A percentile compares a stretch with the other conserved stretches of the same genome.
Evolutionary conservation across 2,329 filamentous ascomycete genomes (phyloP).

Genomic region (Lojkania enalia): DNA sequence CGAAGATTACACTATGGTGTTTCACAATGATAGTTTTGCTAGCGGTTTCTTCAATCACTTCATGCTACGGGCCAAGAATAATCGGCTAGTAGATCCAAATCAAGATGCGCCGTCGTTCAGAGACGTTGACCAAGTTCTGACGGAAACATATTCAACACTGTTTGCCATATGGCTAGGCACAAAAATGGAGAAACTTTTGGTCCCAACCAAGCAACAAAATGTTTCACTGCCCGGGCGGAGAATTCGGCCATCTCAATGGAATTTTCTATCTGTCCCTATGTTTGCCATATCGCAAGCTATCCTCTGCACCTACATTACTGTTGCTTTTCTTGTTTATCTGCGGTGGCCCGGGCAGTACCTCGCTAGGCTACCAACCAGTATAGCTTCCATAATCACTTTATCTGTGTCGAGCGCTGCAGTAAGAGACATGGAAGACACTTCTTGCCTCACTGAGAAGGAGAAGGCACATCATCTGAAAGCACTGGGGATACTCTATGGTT

Average conservation of each 20-base stretch:
- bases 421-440: slow-evolving; percentile 37
- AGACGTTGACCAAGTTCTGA: slow-evolving; percentile 24
- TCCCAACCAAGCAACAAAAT: slow-evolving; percentile 13
- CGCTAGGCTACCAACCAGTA: slow-evolving; percentile 55
- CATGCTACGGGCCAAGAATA: slow-evolving; percentile 36
- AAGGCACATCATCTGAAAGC: slow-evolving; percentile 20
- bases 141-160: slow-evolving; percentile 40
- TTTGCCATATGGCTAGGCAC: slow-evolving; percentile 51
- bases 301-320: slow-evolving; percentile 49
- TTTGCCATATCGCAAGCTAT: slow-evolving; percentile 53
- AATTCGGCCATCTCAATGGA: no score
- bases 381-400: slow-evolving; percentile 54
- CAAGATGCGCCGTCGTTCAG: slow-evolving; percentile 38
- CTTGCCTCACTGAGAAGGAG: slow-evolving; percentile 20
- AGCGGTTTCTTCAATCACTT: slow-evolving; percentile 56
- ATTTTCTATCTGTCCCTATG: slow-evolving; percentile 55
- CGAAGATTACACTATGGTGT: slow-evolving; percentile 20
- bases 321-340: slow-evolving; percentile 51
- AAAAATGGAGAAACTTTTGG: slow-evolving; percentile 48
- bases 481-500: slow-evolving; percentile 46
- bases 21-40: slow-evolving; percentile 55
- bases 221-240: no score
- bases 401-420: slow-evolving; percentile 54
- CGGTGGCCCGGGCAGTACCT: slow-evolving; percentile 49
- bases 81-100: slow-evolving; percentile 41